Evolutionary conservation across 176 grass and related monocot species (phyloP).

Genomic region (Phyllostachys edulis): DNA sequence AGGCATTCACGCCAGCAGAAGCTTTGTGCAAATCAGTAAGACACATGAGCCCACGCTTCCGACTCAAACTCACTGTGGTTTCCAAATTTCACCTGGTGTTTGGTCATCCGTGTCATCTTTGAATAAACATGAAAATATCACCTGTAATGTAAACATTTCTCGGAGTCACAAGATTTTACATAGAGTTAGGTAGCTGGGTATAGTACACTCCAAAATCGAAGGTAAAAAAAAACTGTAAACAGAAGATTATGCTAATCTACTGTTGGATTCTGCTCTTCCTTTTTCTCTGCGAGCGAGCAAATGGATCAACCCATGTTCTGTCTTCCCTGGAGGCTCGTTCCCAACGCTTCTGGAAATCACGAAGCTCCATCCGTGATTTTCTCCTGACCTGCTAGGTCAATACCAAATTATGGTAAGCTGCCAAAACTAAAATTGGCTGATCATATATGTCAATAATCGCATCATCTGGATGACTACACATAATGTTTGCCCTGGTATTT

Average conservation of each 20-base stretch:
- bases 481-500: not conserved
- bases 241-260: conserved; percentile 27
- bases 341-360: conserved; percentile 65
- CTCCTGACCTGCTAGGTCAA: conserved; percentile 45
- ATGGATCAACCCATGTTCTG: conserved; percentile 64
- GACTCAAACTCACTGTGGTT: too few species aligned
- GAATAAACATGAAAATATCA: not conserved
- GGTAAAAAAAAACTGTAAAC: not conserved
- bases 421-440: not conserved
- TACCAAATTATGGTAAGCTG: not conserved
- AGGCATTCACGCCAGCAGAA: not conserved
- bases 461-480: not conserved
- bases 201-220: conserved; percentile 12
- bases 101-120: not conserved
- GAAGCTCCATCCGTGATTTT: conserved; percentile 55
- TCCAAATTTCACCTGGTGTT: not conserved
- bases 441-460: not conserved
- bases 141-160: not conserved
- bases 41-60: not conserved
- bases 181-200: not conserved
- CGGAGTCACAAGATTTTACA: not conserved
- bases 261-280: conserved; percentile 23
- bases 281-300: conserved; percentile 33
- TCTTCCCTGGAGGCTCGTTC: conserved; percentile 61
- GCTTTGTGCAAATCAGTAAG: not conserved